Conservation (phyloP, 208 protist genomes). For the Acanthamoeba castellanii region DNA sequence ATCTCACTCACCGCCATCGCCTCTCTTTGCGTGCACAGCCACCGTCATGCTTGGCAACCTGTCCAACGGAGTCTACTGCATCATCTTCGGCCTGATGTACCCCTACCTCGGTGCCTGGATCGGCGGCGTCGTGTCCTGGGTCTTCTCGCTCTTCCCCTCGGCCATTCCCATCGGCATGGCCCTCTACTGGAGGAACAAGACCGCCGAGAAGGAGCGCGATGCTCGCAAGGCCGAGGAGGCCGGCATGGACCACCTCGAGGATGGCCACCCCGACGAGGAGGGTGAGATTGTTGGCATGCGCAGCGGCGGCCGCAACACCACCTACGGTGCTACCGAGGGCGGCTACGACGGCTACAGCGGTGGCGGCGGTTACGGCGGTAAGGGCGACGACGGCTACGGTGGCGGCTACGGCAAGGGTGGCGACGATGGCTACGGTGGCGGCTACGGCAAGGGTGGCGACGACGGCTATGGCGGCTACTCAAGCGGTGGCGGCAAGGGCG, state of each 20-base stretch:
- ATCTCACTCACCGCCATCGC: background rate
- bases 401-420: background rate
- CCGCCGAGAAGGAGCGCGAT: constrained; percentile 22
- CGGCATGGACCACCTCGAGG: constrained; percentile 21
- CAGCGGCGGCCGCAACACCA: background rate
- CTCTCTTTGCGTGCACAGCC: background rate
- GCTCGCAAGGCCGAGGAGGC: background rate
- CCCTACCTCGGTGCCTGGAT: constrained; percentile 41
- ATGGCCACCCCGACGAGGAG: background rate
- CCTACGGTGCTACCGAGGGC: background rate
- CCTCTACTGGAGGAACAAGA: constrained; percentile 47
- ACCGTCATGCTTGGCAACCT: constrained; percentile 36
- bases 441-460: background rate
- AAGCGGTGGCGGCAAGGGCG: background rate
- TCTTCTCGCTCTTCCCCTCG: constrained; percentile 42
- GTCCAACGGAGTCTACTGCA: constrained; percentile 48
- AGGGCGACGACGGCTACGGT: background rate
- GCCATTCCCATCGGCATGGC: constrained; percentile 40
- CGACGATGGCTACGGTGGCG: background rate
- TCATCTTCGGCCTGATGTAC: constrained; percentile 42
- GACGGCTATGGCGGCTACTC: background rate
- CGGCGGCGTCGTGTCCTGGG: constrained; percentile 12
- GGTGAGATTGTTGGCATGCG: background rate
- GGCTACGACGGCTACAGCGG: background rate
- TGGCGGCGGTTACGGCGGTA: background rate